Percentiles rank a stretch among this genome's conserved stretches.
Conservation (phyloP, 768 basidiomycete genomes). For the Lactarius hatsudake region DNA sequence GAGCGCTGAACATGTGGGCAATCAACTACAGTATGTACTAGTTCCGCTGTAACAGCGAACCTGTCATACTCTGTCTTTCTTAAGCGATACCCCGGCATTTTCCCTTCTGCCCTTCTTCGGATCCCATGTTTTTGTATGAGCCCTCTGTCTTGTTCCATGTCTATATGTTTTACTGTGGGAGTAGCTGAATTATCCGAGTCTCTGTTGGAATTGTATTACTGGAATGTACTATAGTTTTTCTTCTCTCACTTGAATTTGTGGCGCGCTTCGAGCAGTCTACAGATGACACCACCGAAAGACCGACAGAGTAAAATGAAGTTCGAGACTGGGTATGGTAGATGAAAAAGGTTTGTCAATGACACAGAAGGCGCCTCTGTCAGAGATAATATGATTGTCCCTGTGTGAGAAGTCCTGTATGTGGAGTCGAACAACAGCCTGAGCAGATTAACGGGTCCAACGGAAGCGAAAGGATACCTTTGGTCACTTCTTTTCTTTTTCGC, state of each 20-base stretch:
- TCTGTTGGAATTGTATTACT: neutral
- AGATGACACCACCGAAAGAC: neutral
- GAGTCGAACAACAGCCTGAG: neutral
- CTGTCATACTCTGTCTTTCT: constrained; percentile 1
- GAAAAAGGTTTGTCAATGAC: neutral
- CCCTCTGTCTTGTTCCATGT: neutral
- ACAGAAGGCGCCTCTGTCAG: neutral
- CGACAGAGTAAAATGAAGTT: neutral
- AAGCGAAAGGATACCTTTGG: neutral
- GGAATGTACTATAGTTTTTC: neutral
- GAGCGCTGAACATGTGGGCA: neutral
- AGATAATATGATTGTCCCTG: neutral
- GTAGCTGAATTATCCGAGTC: neutral
- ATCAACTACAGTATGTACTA: neutral
- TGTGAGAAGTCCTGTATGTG: neutral
- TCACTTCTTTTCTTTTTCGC: neutral
- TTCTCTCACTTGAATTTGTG: neutral
- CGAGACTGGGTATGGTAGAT: neutral
- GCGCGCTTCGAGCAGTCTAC: neutral
- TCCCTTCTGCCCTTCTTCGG: neutral
- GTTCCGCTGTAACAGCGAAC: neutral
- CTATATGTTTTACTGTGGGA: neutral
- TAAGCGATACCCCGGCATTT: neutral
- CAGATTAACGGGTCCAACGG: neutral
- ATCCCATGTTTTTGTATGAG: neutral